Evolutionary conservation across 2,329 filamentous ascomycete genomes (phyloP), one percentile per base, ranked within the genome.

Genomic region (Trichocomaceae sp.): DNA sequence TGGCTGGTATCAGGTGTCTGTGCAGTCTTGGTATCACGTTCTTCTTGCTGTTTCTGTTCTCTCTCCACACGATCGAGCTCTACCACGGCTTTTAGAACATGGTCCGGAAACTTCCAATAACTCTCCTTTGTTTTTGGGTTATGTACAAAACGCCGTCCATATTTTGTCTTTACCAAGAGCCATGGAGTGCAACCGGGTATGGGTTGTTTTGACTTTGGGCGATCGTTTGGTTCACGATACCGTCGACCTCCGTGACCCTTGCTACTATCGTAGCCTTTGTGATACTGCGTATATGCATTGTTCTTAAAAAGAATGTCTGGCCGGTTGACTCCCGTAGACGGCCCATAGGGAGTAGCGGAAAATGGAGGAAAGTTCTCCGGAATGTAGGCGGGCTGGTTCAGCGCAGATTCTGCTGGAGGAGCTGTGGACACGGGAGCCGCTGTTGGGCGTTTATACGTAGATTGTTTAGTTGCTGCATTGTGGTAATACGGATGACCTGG

Each of bases 101-200:
- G 86, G 54, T 89, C 83, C 0, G 93, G 93, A 63, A 96, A 93
- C 64, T 90, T 90, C 93, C 95, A 99, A 70, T 90, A 90, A 70
- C 91, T 97, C 61, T 90, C 81, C 37, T 92, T 88, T 61, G 92
- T 96, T 52, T 81, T 80, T 0, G 85, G 82, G 62, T 99, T 96
- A 75, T 95, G 88, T 2, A 91, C 90, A 66, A 99, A 99, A 51
- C 91, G 82, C 55, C 93, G 80, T 20, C 89, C 88, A 59, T 92
- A 84, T 67, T 90, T 96, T 0, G 93, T 99, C 67, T 87, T 88
- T n/a, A 99, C 89, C 3, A 99, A 76, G 0, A 95, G 73, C 93
- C 93, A 99, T 15, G 90, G 88, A 62, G 87, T 85, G 63, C 84
- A 88, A 2, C 86, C 86, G 0, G 90, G 90, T 46, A 99, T 93